Conservation (phyloP, 129 eudicot species). For the Tagetes patula region DNA sequence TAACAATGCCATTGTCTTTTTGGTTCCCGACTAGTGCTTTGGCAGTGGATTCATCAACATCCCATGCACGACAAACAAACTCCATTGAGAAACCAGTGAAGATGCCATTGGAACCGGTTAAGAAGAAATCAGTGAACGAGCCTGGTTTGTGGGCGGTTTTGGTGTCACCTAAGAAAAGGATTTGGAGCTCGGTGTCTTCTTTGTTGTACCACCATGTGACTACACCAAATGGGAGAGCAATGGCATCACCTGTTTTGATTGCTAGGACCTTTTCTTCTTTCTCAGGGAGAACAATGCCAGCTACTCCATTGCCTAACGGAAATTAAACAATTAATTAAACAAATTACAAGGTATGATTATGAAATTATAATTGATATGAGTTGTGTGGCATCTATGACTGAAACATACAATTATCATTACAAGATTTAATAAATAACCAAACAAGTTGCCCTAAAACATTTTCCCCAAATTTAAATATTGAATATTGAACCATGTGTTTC, state of each 20-base stretch:
- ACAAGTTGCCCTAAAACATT: background rate
- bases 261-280: slow-evolving; percentile 75
- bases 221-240: slow-evolving; percentile 85
- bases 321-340: background rate
- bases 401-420: background rate
- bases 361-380: background rate
- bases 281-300: slow-evolving; percentile 85
- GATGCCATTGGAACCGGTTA: slow-evolving; percentile 80
- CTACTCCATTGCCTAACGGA: slow-evolving; percentile 61
- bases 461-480: background rate
- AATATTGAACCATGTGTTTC: slow-evolving; percentile 10
- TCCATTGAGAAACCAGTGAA: slow-evolving; percentile 90
- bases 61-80: slow-evolving; percentile 80
- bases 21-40: slow-evolving; percentile 65
- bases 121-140: slow-evolving; percentile 61
- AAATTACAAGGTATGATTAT: slow-evolving; percentile 7
- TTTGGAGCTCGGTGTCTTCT: slow-evolving; percentile 64
- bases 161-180: slow-evolving; percentile 85
- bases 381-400: background rate
- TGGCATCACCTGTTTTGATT: slow-evolving; percentile 77
- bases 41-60: slow-evolving; percentile 55
- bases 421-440: background rate
- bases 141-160: slow-evolving; percentile 71
- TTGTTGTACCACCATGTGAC: slow-evolving; percentile 92
- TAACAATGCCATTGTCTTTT: slow-evolving; percentile 61